These are phyloP conservation scores for Solioccasus polychromus DNA, from an alignment of 768 basidiomycete genomes.

Conservation along the genomic window DNA sequence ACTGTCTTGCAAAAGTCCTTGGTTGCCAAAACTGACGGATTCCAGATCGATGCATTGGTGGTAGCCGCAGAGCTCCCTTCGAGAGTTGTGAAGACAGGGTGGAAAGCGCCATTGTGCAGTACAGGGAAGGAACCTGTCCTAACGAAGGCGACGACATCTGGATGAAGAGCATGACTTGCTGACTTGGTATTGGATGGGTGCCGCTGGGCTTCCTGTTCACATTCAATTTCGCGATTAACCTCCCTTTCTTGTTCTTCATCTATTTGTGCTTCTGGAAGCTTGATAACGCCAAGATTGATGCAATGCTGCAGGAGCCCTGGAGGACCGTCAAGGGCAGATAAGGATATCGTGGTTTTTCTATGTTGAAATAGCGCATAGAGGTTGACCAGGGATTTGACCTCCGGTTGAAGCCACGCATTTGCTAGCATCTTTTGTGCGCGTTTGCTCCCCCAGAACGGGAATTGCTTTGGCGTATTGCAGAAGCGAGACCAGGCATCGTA, in stretches of 20 bases:
- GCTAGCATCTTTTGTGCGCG: neutral
- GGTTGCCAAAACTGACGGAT: neutral
- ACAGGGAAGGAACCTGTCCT: neutral
- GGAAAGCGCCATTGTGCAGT: neutral
- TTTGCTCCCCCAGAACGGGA: no score
- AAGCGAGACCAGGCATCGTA: no score
- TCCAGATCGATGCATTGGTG: neutral
- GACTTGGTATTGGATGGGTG: neutral
- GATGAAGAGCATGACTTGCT: neutral
- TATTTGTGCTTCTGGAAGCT: neutral
- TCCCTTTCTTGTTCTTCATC: conserved; percentile 1
- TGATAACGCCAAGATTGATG: neutral
- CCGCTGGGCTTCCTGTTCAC: neutral
- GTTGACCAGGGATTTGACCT: neutral
- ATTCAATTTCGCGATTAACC: neutral
- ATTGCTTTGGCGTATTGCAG: no score
- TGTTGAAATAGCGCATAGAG: neutral
- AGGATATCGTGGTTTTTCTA: neutral
- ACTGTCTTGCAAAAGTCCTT: neutral
- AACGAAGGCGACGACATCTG: neutral
- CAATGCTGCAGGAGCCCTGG: neutral
- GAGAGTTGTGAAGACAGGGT: neutral
- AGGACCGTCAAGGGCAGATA: neutral
- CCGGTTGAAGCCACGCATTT: neutral
- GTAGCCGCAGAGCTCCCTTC: neutral